Conservation (phyloP, 371 early-diverging fungal species). For the Mucor mucedo region DNA sequence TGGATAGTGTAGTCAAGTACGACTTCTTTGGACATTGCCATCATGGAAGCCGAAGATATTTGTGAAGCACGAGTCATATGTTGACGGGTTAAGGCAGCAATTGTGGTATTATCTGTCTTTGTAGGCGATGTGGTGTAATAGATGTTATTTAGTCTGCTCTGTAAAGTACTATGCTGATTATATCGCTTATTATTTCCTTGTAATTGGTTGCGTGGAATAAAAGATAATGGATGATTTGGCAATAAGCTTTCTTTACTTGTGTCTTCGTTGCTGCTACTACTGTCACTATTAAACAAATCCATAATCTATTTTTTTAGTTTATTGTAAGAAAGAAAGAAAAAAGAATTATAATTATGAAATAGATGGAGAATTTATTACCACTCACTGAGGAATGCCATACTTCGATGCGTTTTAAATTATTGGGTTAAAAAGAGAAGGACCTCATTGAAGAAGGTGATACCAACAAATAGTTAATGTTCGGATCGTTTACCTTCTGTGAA, state of each 20-base stretch:
- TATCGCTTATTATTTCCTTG: slow-evolving; percentile 8
- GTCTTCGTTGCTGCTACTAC: slow-evolving; percentile 6
- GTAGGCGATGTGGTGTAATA: slow-evolving; percentile 19
- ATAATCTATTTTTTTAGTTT: not conserved
- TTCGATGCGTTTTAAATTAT: too few relatives aligned
- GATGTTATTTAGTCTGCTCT: slow-evolving; percentile 16
- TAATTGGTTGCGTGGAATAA: slow-evolving; percentile 9
- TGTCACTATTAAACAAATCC: slow-evolving; percentile 3
- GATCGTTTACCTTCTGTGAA: slow-evolving; percentile 19
- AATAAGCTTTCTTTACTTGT: slow-evolving; percentile 4
- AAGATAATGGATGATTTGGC: slow-evolving; percentile 10
- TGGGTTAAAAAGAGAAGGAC: too few relatives aligned
- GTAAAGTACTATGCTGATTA: slow-evolving; percentile 9
- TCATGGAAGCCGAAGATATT: slow-evolving; percentile 12
- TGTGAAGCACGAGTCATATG: slow-evolving; percentile 21
- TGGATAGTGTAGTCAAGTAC: slow-evolving; percentile 53
- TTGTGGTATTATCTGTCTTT: slow-evolving; percentile 1
- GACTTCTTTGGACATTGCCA: slow-evolving; percentile 7
- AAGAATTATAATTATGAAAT: not conserved
- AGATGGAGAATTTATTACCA: not conserved
- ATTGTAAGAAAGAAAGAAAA: not conserved
- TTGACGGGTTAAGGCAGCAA: slow-evolving; percentile 14
- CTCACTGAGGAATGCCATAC: too few relatives aligned
- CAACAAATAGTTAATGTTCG: not conserved
- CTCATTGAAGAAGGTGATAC: too few relatives aligned